Base-by-base conservation (phyloP, 371 early-diverging fungal genomes). In the Mortierella sp. region DNA sequence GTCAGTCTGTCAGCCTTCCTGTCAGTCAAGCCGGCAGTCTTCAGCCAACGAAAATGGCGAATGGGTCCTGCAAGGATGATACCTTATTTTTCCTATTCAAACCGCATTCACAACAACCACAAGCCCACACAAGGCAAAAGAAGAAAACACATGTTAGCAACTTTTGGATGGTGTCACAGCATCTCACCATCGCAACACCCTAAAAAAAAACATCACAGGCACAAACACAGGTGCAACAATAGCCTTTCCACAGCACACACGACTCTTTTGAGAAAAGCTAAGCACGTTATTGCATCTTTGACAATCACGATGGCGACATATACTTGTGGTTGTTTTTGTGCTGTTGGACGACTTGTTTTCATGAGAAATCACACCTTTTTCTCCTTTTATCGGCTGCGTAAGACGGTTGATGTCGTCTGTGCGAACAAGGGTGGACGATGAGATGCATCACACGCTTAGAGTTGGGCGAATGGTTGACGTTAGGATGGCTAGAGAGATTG, bases 21-120 rank as follows among this genome's bases (percentile, higher is more conserved):
- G 5, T 6, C 24, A 24, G 18, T 54, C 24, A 2, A 5, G 18
- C 16, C 18, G 65, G 8, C 2, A 24, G 24, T 10, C 41, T 68
- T 24, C 41, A 68, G 38, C 68, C 68, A 68, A 38, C 68, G 65
- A 63, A 63, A 63, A 63, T 63, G 65, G 35, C 65, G 65, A 63
- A 63, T 35, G 32, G 65, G 65, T 7, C 35, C 35, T 38, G 32
- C 18, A 35, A 35, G 18, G 65, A 63, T 68, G 38, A 41, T 68
- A 38, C 68, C 65, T 65, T 65, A 63, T 63, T 38, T n/a, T 51
- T 21, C 3, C 24, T 54, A 21, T 24, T 21, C 27, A 56, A 27
- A 12, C 11, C 46, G 3, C 54, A 54, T 18, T n/a, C 27, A 58
- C 58, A 58, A 32, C 27, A 58, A 58, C 29, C 29, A 58, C 29